Base-by-base conservation (phyloP, 148 eudicot species). In the Diospyros kaki region DNA sequence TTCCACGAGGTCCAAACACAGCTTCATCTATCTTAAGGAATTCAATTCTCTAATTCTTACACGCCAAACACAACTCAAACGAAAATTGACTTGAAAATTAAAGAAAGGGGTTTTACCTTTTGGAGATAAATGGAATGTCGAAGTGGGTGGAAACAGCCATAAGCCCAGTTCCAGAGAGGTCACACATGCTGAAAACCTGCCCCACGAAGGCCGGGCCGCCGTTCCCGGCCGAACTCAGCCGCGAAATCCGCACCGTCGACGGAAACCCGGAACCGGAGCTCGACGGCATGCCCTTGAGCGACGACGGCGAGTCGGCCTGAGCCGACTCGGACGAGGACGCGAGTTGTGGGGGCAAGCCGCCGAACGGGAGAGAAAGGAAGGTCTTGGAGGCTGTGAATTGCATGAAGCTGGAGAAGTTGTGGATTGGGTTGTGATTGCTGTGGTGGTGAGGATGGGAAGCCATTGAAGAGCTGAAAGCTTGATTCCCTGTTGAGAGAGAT, bases 171-270 rank as follows among this genome's bases (percentile, higher is more conserved):
- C 98, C 98, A 40, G 93, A 89, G 43, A 87, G 83, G 78, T 94
- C 97, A 73, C 98, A 94, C 98, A 94, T 91, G 77, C 97, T 94
- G 63, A 91, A 94, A 17, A 94, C 98, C 71, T 88, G 97, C 28
- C 98, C 98, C 0, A 89, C 93, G 84, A 94, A 94, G 3, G 97
- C 98, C 45, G 98, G 98, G 2, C 98, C 86, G 9, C 88, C 83
- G 18, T 78, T 77, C 4, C 89, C 90, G 55, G 79, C 9, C 1
- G 90, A 58, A 40, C 66, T 82, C 78, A 87, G 28, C 53, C 91
- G 77, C 1, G 89, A 84, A 62, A 93, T 81, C 54, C 85, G 81
- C 11, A 88, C 83, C 82, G 88, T 74, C 7, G 90, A 82, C 0
- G 93, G 90, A 51, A 86, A 83, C 64, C 86, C 84, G 39, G 95